Percentiles rank a stretch among this genome's conserved stretches.
Conservation (phyloP, 2,329 filamentous ascomycete genomes). For the Ophiostoma sp. region DNA sequence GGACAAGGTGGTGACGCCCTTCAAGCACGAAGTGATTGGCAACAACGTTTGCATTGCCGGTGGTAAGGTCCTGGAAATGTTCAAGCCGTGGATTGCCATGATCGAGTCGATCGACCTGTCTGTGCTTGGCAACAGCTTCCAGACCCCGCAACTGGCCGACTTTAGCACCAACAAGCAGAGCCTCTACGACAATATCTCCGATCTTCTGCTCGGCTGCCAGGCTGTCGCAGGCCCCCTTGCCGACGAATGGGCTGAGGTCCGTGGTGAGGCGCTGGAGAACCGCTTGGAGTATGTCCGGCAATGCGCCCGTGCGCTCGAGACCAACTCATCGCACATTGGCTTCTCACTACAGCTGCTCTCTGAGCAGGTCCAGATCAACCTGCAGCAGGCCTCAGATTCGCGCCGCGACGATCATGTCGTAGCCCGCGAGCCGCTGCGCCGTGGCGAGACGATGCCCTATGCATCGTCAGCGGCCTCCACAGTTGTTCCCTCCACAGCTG, state of each 20-base stretch:
- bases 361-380: slow-evolving; percentile 68
- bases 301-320: slow-evolving; percentile 78
- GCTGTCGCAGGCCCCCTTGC: slow-evolving; percentile 86
- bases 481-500: not conserved
- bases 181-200: slow-evolving; percentile 88
- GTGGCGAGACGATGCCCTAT: slow-evolving; percentile 60
- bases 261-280: slow-evolving; percentile 85
- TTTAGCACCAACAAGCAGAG: slow-evolving; percentile 91
- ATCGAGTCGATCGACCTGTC: slow-evolving; percentile 91
- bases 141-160: slow-evolving; percentile 82
- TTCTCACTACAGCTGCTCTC: slow-evolving; percentile 85
- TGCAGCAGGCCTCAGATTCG: slow-evolving; percentile 50
- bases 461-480: slow-evolving; percentile 38
- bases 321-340: slow-evolving; percentile 81
- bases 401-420: slow-evolving; percentile 50
- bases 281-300: slow-evolving; percentile 77
- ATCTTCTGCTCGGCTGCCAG: slow-evolving; percentile 84
- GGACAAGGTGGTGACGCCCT: slow-evolving; percentile 78
- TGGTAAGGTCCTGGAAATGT: slow-evolving; percentile 79
- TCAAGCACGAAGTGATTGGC: slow-evolving; percentile 75
- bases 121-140: slow-evolving; percentile 72
- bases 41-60: slow-evolving; percentile 80
- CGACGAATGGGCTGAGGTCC: slow-evolving; percentile 94
- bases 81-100: slow-evolving; percentile 84
- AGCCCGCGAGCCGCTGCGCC: slow-evolving; percentile 52